phyloP scores from a whole-genome alignment of 257 asterid species.

The Rauvolfia tetraphylla region DNA sequence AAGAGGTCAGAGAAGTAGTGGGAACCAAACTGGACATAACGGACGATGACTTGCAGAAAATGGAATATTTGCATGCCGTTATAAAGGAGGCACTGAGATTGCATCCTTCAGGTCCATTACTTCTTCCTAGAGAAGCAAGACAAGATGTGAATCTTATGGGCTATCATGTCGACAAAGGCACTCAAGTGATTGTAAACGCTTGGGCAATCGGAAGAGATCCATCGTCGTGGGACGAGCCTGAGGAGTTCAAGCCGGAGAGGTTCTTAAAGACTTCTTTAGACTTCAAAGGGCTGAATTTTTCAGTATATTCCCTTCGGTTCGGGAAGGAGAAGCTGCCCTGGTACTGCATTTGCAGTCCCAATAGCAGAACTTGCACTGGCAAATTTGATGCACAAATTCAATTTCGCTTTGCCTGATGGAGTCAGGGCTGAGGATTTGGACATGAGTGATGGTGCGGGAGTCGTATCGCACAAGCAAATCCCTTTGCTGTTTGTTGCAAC shows the following conservation, averaged over 20 bases:
- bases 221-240: neutral
- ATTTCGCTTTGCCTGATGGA: slow-evolving; percentile 4
- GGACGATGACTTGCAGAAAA: neutral
- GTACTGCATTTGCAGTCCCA: neutral
- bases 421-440: neutral
- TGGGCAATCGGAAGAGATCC: slow-evolving; percentile 9
- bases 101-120: neutral
- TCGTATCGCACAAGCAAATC: neutral
- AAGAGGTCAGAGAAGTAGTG: slow-evolving; percentile 3
- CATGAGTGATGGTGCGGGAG: neutral
- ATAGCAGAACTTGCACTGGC: neutral
- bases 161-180: neutral
- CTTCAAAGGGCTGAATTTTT: neutral
- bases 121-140: neutral
- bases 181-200: neutral
- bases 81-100: neutral
- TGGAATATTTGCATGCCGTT: neutral
- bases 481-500: neutral
- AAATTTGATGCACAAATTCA: no score
- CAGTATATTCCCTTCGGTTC: slow-evolving; percentile 1
- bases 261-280: neutral
- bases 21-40: neutral
- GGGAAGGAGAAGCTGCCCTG: slow-evolving; percentile 4
- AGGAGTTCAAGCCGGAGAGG: slow-evolving; percentile 4
- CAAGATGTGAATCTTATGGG: neutral